Percentiles rank a stretch among this genome's conserved stretches.
phyloP scores from a whole-genome alignment of 2,329 filamentous ascomycete genomes.

The Penicillium brasilianum region DNA sequence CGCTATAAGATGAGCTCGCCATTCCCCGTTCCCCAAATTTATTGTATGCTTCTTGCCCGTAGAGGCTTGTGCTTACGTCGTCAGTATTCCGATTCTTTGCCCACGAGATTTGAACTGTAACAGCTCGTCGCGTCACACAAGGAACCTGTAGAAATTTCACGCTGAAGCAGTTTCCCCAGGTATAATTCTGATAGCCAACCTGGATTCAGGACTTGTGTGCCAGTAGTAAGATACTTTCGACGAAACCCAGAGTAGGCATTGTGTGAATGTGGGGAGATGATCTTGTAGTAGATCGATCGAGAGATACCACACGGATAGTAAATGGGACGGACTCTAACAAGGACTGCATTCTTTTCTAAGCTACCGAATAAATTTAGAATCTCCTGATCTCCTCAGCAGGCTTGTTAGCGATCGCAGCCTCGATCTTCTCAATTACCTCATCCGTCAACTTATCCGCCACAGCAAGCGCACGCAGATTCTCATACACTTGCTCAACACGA shows the following conservation, averaged over 20 bases:
- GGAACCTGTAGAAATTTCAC: too few species aligned
- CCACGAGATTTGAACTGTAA: too few species aligned
- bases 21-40: too few species aligned
- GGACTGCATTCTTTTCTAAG: slow-evolving; percentile 19
- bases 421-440: slow-evolving; percentile 56
- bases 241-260: background rate
- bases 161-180: too few species aligned
- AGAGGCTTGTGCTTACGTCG: too few species aligned
- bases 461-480: slow-evolving; percentile 51
- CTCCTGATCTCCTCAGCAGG: slow-evolving; percentile 26
- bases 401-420: slow-evolving; percentile 32
- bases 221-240: background rate
- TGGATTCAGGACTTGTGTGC: background rate
- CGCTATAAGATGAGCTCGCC: too few species aligned
- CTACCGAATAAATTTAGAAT: slow-evolving; percentile 16
- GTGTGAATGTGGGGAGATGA: background rate
- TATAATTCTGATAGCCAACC: too few species aligned
- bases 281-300: background rate
- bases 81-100: too few species aligned
- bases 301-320: too few species aligned
- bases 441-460: slow-evolving; percentile 51
- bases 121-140: too few species aligned
- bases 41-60: too few species aligned
- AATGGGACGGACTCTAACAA: background rate
- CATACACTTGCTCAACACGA: slow-evolving; percentile 47